A percentile compares a stretch with the other conserved stretches of the same genome.
These are phyloP conservation scores for Bipolaris cookei DNA, from an alignment of 2,329 filamentous ascomycete species.

Conservation along the genomic window DNA sequence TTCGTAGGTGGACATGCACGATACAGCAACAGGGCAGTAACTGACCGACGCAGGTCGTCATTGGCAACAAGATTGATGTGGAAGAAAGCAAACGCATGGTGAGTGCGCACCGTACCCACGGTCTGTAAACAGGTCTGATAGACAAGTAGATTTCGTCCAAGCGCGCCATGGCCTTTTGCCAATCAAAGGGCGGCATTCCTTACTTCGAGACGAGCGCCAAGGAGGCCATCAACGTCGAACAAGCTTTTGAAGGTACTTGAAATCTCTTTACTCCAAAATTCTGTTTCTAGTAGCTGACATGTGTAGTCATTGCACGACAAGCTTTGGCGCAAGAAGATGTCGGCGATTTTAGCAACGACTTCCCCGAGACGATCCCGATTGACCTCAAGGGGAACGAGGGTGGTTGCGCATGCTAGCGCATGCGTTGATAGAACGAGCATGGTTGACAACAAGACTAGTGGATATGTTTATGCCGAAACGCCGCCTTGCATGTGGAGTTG, in stretches of 20 bases:
- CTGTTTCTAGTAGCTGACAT: conserved; percentile 7
- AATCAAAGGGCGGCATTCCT: conserved; percentile 94
- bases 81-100: conserved; percentile 97
- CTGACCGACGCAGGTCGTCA: conserved; percentile 71
- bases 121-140: conserved; percentile 16
- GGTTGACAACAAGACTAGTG: conserved; percentile 6
- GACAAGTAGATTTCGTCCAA: conserved; percentile 80
- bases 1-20: conserved; percentile 69
- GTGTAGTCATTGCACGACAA: conserved; percentile 88
- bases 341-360: conserved; percentile 96
- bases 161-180: conserved; percentile 95
- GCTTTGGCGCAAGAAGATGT: conserved; percentile 96
- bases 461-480: conserved; percentile 9
- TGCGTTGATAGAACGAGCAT: conserved; percentile 12
- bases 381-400: conserved; percentile 93
- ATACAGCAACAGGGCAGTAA: background rate
- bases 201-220: conserved; percentile 99
- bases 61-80: conserved; percentile 99
- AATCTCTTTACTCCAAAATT: background rate
- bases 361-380: conserved; percentile 97
- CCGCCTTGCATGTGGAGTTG: conserved; percentile 28
- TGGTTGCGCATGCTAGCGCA: conserved; percentile 80
- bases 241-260: conserved; percentile 69
- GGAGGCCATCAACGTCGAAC: conserved; percentile 97
- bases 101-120: conserved; percentile 37